Evolutionary conservation across 2,329 filamentous ascomycete species (phyloP), one percentile per base, ranked within the genome.

Genomic region (Trichoderma guizhouense): DNA sequence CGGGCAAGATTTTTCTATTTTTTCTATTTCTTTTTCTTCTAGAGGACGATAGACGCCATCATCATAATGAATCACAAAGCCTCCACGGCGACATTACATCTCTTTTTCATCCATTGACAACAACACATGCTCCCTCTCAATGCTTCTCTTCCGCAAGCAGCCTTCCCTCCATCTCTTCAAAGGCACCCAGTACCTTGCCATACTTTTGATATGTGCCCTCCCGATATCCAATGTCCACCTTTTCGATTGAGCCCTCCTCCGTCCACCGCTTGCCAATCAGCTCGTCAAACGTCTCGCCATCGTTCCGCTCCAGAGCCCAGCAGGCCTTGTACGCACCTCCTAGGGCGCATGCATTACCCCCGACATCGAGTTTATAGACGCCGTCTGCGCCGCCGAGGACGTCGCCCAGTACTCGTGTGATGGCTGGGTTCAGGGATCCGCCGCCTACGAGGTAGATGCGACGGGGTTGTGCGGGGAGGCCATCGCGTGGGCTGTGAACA

Each of bases 291-390:
- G 88, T 93, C 87, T 97, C 91, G 21, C 85, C 86, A 2, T 83
- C 80, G 28, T 82, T 81, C 62, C 93, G 85, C 84, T 96, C 94
- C 70, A 94, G 85, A 1, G 92, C 94, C 96, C 96, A 99, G 0
- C 97, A 91, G 15, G 96, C 95, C 84, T 98, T 98, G 83, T 98
- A 98, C 30, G 95, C 95, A 7, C 94, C 94, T 15, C 96, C 96
- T 15, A 98, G 83, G 12, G 95, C 96, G 82, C 96, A 99, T 3
- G 96, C 95, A 83, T 97, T 98, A 30, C 95, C 94, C 30, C 96
- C 95, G 6, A 98, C 94, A 79, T 98, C 95, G 15, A 99, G 89
- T 82, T 92, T 93, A 83, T 94, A 99, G 30, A 98, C 93, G 28
- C 96, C 96, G 74, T 98, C 96, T 3, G 87, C 88, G 39, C 93